Conservation (phyloP, 352 stramenopile species). For the Phytophthora melonis region DNA sequence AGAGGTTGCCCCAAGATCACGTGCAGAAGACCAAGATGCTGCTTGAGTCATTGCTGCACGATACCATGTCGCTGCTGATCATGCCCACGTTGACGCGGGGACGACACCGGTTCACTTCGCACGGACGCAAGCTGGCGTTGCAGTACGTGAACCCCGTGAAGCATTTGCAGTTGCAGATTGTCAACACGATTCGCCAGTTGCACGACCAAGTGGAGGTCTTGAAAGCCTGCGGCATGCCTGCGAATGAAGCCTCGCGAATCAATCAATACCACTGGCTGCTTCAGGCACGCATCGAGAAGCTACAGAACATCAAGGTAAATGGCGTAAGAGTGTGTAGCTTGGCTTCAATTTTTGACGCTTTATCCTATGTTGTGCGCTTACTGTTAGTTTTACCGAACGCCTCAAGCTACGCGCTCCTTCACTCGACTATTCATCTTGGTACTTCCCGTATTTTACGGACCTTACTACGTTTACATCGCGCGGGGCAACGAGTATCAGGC, state of each 20-base stretch:
- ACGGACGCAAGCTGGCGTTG: slow-evolving; percentile 54
- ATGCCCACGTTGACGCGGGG: slow-evolving; percentile 78
- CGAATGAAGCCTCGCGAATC: slow-evolving; percentile 89
- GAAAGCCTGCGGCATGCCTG: slow-evolving; percentile 73
- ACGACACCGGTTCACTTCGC: slow-evolving; percentile 71
- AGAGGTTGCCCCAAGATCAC: slow-evolving; percentile 62
- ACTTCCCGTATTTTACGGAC: slow-evolving; percentile 86
- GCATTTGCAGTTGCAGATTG: slow-evolving; percentile 65
- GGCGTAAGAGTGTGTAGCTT: background rate
- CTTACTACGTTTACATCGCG: slow-evolving; percentile 88
- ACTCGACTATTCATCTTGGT: slow-evolving; percentile 87
- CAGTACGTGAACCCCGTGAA: slow-evolving; percentile 54
- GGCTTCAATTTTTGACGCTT: background rate
- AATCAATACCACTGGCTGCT: slow-evolving; percentile 92
- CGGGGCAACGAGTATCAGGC: slow-evolving; percentile 58
- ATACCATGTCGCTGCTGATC: slow-evolving; percentile 61
- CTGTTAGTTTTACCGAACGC: slow-evolving; percentile 82
- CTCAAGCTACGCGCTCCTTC: slow-evolving; percentile 87
- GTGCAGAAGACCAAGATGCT: slow-evolving; percentile 67
- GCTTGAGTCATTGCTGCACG: slow-evolving; percentile 52
- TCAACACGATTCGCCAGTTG: slow-evolving; percentile 63
- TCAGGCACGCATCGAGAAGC: slow-evolving; percentile 79
- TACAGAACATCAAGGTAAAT: slow-evolving; percentile 81
- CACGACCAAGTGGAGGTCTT: slow-evolving; percentile 83
- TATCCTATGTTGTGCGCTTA: too few relatives aligned